These are phyloP conservation scores for Piper longum DNA, from an alignment of 164 flowering plant genomes.

Conservation along the genomic window DNA sequence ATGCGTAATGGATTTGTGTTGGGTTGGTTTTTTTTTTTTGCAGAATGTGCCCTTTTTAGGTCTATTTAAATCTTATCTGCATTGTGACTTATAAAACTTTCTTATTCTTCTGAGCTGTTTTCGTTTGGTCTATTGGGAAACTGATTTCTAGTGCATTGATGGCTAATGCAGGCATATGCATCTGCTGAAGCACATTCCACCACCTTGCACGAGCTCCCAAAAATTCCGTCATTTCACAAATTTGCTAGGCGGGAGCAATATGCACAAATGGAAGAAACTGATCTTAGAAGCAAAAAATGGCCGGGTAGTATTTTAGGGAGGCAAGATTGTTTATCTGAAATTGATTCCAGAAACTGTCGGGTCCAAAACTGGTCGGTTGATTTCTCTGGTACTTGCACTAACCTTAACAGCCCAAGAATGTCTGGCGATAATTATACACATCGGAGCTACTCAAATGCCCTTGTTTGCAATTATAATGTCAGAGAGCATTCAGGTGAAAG, in stretches of 20 bases:
- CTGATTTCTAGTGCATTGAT: background rate
- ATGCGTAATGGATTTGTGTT: too few species aligned
- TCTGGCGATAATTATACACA: slow-evolving; percentile 65
- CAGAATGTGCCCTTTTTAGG: too few species aligned
- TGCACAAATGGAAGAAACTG: slow-evolving; percentile 71
- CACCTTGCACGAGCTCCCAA: slow-evolving; percentile 60
- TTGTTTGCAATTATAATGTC: slow-evolving; percentile 36
- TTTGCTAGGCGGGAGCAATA: slow-evolving; percentile 90
- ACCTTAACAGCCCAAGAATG: slow-evolving; percentile 52
- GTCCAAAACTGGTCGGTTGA: slow-evolving; percentile 97
- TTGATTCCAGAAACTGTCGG: slow-evolving; percentile 90
- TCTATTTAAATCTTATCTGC: too few species aligned
- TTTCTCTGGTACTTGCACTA: slow-evolving; percentile 74
- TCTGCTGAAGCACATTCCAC: slow-evolving; percentile 50
- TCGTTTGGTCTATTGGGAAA: background rate
- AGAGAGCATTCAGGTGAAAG: slow-evolving; percentile 93
- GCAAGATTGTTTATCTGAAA: slow-evolving; percentile 85
- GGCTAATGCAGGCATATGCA: slow-evolving; percentile 62
- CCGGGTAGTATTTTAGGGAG: slow-evolving; percentile 59
- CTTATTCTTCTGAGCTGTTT: background rate
- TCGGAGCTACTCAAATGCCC: slow-evolving; percentile 64
- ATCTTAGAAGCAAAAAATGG: slow-evolving; percentile 47
- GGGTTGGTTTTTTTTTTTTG: too few species aligned
- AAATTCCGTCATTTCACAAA: slow-evolving; percentile 94
- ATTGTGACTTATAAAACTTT: background rate